phyloP scores from a whole-genome alignment of 2,329 filamentous ascomycete genomes.

The Fusarium hainanense region DNA sequence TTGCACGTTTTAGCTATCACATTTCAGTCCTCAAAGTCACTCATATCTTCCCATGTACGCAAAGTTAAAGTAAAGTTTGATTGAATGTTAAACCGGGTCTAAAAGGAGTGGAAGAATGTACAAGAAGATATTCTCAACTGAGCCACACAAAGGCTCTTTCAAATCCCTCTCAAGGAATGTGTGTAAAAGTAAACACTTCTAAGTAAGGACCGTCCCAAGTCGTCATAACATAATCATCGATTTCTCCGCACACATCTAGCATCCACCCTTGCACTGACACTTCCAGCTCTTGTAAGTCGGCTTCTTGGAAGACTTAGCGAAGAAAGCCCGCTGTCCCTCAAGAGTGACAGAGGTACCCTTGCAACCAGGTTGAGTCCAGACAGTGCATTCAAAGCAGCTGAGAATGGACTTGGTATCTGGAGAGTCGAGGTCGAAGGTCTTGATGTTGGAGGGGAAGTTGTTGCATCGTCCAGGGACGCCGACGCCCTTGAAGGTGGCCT shows the following conservation, averaged over 20 bases:
- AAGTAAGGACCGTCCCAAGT: not conserved
- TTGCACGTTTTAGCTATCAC: fast-evolving
- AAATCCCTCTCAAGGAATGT: not conserved
- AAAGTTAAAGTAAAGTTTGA: not conserved
- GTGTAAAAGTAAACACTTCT: not conserved
- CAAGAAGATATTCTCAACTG: not conserved
- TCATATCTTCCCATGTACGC: not conserved
- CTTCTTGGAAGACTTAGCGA: not conserved
- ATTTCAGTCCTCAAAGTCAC: fast-evolving
- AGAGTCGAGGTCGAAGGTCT: not conserved
- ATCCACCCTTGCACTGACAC: not conserved
- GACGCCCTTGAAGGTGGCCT: slow-evolving; percentile 1
- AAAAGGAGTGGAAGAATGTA: not conserved
- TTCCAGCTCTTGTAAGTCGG: slow-evolving; percentile 3
- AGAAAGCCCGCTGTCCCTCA: not conserved
- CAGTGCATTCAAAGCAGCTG: slow-evolving; percentile 11
- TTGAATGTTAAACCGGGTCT: not conserved
- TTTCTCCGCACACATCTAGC: not conserved
- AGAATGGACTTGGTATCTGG: not conserved
- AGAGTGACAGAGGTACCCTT: not conserved
- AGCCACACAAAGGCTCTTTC: not conserved
- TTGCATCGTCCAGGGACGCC: not conserved
- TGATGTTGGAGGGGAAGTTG: slow-evolving; percentile 1
- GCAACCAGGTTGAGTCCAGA: not conserved
- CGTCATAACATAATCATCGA: not conserved